A percentile compares a stretch with the other conserved stretches of the same genome.
phyloP scores from a whole-genome alignment of 169 alveolate genomes.

The Eimeria brunetti region DNA sequence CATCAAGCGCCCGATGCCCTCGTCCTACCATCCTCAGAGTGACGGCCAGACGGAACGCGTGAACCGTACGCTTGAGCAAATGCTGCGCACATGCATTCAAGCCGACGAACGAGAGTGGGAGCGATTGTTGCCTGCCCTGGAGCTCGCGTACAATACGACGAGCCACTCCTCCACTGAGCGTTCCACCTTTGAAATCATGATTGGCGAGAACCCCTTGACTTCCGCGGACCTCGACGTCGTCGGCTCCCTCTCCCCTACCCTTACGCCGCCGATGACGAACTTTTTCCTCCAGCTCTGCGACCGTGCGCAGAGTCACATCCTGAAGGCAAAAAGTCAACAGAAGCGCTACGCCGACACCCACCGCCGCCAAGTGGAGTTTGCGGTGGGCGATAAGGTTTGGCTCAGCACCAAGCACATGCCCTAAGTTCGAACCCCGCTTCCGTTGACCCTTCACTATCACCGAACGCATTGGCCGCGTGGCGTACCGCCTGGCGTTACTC shows the following conservation, averaged over 20 bases:
- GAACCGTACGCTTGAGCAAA: no score
- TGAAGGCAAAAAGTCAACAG: not conserved
- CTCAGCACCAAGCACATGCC: no score
- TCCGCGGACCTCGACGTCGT: not conserved
- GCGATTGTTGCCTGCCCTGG: no score
- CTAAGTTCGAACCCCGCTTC: not conserved
- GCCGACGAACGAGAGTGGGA: no score
- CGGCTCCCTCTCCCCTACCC: not conserved
- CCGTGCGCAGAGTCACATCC: not conserved
- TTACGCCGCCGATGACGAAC: no score
- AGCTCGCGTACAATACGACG: no score
- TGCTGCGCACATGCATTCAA: no score
- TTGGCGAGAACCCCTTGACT: not conserved
- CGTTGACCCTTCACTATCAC: not conserved
- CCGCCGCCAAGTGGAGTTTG: not conserved
- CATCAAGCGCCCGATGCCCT: not conserved
- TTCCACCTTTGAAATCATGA: slow-evolving; percentile 5
- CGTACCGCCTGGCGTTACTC: no score
- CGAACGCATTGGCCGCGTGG: slow-evolving; percentile 1
- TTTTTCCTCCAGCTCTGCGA: not conserved
- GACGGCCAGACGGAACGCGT: no score
- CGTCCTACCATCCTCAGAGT: no score
- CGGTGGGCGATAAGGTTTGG: no score
- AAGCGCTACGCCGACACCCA: not conserved
- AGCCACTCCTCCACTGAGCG: no score